These are phyloP conservation scores for Sugiyamaella pinicola DNA, from an alignment of 1,139 yeast genomes.

Conservation along the genomic window DNA sequence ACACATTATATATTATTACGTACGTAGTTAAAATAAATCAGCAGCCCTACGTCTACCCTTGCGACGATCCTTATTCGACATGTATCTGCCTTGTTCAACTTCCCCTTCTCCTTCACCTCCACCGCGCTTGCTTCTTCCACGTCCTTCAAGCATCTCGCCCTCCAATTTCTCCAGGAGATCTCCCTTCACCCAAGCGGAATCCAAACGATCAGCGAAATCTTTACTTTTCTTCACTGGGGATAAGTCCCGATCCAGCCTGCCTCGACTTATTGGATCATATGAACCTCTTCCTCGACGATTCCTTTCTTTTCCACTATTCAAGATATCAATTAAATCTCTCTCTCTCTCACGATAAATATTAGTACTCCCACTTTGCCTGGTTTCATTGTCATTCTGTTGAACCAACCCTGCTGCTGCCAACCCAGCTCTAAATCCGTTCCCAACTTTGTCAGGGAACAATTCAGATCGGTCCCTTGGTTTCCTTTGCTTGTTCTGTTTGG, in stretches of 20 bases:
- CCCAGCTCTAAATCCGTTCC: constrained; percentile 13
- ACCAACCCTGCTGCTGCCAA: constrained; percentile 7
- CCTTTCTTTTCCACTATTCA: not conserved
- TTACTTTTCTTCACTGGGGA: constrained; percentile 10
- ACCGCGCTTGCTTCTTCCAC: too few species aligned
- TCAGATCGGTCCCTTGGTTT: constrained; percentile 5
- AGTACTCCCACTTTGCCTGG: not conserved
- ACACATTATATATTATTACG: not conserved
- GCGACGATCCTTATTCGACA: not conserved
- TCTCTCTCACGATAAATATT: constrained; percentile 2
- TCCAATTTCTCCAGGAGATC: constrained; percentile 21
- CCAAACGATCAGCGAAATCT: constrained; percentile 18
- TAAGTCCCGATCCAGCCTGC: constrained; percentile 3
- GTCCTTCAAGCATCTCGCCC: not conserved
- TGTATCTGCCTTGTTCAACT: constrained; percentile 2
- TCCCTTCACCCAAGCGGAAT: constrained; percentile 23
- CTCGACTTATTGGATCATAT: not conserved
- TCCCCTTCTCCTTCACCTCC: too few species aligned
- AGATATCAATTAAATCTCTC: constrained; percentile 4
- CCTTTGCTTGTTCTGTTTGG: not conserved
- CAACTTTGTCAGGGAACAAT: constrained; percentile 16
- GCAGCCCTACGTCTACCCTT: constrained; percentile 22
- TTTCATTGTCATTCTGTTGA: not conserved
- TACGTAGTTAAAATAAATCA: constrained; percentile 25
- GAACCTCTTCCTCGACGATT: not conserved